These are phyloP conservation scores for Ceratobasidium sp. DNA, from an alignment of 1,284 basidiomycete genomes.

Conservation along the genomic window DNA sequence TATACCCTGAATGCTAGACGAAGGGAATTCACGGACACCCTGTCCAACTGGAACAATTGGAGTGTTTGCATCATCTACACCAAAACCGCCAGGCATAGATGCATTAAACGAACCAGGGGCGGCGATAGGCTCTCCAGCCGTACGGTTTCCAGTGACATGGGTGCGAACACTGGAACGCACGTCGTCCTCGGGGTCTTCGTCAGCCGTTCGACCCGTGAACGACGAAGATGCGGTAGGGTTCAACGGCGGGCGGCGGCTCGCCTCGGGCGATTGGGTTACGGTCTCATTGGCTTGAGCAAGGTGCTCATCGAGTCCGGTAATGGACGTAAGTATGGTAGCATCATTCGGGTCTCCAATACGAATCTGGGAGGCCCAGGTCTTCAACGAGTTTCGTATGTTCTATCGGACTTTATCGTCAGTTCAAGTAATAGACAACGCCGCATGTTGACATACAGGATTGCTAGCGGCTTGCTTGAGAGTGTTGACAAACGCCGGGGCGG, in stretches of 20 bases:
- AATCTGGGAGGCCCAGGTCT: conserved; percentile 37
- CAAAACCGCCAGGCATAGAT: conserved; percentile 28
- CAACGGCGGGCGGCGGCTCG: background rate
- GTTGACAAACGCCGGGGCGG: conserved; percentile 16
- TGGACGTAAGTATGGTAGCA: conserved; percentile 7
- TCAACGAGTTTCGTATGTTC: conserved; percentile 31
- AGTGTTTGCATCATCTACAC: conserved; percentile 12
- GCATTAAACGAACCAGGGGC: background rate
- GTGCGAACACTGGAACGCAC: background rate
- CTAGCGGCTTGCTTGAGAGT: conserved; percentile 12
- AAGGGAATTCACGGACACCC: conserved; percentile 25
- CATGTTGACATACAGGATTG: conserved; percentile 10
- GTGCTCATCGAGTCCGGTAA: conserved; percentile 32
- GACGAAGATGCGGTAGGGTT: background rate
- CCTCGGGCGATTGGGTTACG: background rate
- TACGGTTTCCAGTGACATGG: background rate
- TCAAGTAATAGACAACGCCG: background rate
- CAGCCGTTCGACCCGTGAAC: background rate
- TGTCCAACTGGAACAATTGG: background rate
- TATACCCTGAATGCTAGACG: conserved; percentile 17
- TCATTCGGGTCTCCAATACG: conserved; percentile 32
- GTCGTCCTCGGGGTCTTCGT: conserved; percentile 13
- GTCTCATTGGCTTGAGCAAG: conserved; percentile 12
- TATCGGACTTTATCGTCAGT: background rate
- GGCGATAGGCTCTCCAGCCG: background rate